Conservation (phyloP, 345 rosid genomes). For the Bruguiera gymnorhiza region DNA sequence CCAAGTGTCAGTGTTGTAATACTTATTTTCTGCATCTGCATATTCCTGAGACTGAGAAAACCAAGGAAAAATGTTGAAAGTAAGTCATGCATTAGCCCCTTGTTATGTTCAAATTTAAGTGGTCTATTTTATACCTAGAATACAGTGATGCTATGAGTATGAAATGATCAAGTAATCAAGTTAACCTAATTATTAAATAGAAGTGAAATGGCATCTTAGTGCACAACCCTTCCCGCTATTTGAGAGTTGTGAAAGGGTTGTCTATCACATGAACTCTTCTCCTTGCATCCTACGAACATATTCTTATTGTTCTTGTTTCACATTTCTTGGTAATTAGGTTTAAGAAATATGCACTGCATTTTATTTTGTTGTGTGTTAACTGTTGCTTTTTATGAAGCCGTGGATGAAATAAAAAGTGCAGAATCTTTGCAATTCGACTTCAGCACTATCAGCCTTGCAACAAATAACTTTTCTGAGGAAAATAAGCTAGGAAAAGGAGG, state of each 20-base stretch:
- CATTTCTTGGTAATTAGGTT: too few species aligned
- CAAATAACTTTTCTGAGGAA: neutral
- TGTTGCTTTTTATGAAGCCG: neutral
- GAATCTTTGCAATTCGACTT: constrained; percentile 28
- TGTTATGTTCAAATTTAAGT: neutral
- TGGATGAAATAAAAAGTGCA: constrained; percentile 1
- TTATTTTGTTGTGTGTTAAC: neutral
- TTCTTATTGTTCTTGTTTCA: too few species aligned
- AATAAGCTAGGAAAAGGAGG: neutral
- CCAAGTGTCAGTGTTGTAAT: constrained; percentile 7
- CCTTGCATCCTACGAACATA: too few species aligned
- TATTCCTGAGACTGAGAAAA: constrained; percentile 13
- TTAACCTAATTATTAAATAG: too few species aligned
- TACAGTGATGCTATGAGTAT: too few species aligned
- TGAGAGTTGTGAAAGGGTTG: too few species aligned
- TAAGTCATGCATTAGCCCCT: neutral
- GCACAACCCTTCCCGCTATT: too few species aligned
- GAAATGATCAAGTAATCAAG: too few species aligned
- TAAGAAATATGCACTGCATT: too few species aligned
- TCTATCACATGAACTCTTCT: too few species aligned
- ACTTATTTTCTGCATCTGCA: constrained; percentile 7
- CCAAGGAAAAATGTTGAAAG: constrained; percentile 3
- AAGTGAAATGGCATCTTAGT: too few species aligned
- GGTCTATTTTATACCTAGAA: too few species aligned
- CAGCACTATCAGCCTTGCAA: neutral